Evolutionary conservation across 345 rosid genomes (phyloP).

Genomic region (Euphorbia pulcherrima): DNA sequence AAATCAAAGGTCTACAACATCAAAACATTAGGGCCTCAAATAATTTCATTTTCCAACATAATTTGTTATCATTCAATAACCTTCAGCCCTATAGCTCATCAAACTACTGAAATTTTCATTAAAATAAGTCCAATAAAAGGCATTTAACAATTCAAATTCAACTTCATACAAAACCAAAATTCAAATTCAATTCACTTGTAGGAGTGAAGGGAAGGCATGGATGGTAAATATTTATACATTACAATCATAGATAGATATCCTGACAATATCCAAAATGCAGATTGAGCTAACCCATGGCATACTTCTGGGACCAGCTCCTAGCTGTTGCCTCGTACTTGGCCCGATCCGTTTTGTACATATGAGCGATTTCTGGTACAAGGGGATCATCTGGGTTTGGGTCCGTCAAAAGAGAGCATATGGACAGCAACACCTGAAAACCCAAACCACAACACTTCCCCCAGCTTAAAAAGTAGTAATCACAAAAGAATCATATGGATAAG

Average conservation of each 20-base stretch:
- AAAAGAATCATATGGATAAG: not conserved
- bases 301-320: constrained; percentile 79
- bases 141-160: constrained; percentile 4
- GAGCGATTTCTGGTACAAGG: constrained; percentile 69
- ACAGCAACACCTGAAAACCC: constrained; percentile 52
- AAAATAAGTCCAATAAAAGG: not conserved
- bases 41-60: not conserved
- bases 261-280: not conserved
- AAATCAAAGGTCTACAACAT: not conserved
- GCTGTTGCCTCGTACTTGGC: constrained; percentile 69
- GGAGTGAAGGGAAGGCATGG: not conserved
- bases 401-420: constrained; percentile 62
- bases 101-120: not conserved
- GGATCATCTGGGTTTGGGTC: constrained; percentile 77
- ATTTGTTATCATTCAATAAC: not conserved
- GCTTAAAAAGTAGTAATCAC: constrained; percentile 16
- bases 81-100: not conserved
- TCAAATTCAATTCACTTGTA: constrained; percentile 5
- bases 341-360: constrained; percentile 73
- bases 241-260: not conserved
- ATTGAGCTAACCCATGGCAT: constrained; percentile 53
- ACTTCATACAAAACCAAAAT: not conserved
- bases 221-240: constrained; percentile 8
- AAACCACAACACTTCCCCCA: constrained; percentile 23
- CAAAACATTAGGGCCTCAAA: not conserved